Conservation (phyloP, 805 yeast genomes). For the Pichia ethanolica region DNA sequence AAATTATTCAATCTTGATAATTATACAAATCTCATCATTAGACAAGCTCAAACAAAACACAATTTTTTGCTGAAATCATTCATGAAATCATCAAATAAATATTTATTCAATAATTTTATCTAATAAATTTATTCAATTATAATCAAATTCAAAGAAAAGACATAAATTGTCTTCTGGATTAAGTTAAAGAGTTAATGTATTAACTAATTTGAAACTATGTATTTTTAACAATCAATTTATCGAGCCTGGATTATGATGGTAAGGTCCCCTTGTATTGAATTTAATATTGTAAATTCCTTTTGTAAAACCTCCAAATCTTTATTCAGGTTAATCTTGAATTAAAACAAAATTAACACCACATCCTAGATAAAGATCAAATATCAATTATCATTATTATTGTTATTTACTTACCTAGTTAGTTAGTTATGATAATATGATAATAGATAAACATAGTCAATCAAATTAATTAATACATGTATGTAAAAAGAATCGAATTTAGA, state of each 20-base stretch:
- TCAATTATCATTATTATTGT: background rate
- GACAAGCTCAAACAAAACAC: constrained; percentile 1
- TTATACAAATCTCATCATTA: background rate
- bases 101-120: no score
- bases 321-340: background rate
- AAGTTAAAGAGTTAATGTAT: background rate
- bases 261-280: background rate
- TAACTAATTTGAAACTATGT: no score
- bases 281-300: background rate
- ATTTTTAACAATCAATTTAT: background rate
- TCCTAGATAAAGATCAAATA: constrained; percentile 1
- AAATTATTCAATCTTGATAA: background rate
- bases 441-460: no score
- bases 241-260: constrained; percentile 9
- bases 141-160: constrained; percentile 4
- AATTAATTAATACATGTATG: background rate
- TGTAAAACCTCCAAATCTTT: background rate
- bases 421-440: no score
- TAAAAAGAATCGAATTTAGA: background rate
- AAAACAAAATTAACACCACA: background rate
- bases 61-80: background rate
- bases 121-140: no score
- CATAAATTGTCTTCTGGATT: constrained; percentile 2
- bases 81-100: background rate
- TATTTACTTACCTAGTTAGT: no score